Evolutionary conservation across 1,284 basidiomycete genomes (phyloP).

Genomic region (Austropuccinia psidii): DNA sequence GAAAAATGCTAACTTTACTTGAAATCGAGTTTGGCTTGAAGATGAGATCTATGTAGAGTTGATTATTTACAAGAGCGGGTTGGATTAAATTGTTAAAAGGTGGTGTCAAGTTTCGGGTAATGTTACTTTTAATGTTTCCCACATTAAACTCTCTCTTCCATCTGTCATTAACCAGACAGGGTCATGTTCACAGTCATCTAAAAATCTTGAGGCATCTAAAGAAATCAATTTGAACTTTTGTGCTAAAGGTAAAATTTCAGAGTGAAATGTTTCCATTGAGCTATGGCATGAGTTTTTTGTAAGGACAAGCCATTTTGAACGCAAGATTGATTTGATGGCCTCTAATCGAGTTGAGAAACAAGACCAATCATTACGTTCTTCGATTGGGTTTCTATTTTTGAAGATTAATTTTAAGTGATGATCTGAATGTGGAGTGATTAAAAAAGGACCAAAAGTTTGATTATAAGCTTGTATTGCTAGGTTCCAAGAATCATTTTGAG

Average conservation of each 20-base stretch:
- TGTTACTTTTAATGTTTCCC: too few relatives aligned
- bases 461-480: slow-evolving; percentile 22
- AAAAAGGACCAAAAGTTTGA: neutral
- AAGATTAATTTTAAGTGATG: too few relatives aligned
- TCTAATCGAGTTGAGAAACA: slow-evolving; percentile 3
- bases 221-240: neutral
- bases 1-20: too few relatives aligned
- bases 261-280: too few relatives aligned
- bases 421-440: neutral
- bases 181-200: neutral
- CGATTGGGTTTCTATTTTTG: too few relatives aligned
- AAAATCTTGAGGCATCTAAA: neutral
- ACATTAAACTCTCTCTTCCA: slow-evolving; percentile 9
- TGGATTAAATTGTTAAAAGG: too few relatives aligned
- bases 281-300: neutral
- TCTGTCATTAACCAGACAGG: neutral
- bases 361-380: neutral
- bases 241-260: neutral
- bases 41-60: too few relatives aligned
- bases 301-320: neutral
- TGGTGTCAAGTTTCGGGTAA: too few relatives aligned
- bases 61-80: too few relatives aligned
- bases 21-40: too few relatives aligned
- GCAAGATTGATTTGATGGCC: slow-evolving; percentile 1
- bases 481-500: neutral